These are phyloP conservation scores for Erythrophleum ivorense DNA, from an alignment of 331 rosid genomes.

Conservation along the genomic window DNA sequence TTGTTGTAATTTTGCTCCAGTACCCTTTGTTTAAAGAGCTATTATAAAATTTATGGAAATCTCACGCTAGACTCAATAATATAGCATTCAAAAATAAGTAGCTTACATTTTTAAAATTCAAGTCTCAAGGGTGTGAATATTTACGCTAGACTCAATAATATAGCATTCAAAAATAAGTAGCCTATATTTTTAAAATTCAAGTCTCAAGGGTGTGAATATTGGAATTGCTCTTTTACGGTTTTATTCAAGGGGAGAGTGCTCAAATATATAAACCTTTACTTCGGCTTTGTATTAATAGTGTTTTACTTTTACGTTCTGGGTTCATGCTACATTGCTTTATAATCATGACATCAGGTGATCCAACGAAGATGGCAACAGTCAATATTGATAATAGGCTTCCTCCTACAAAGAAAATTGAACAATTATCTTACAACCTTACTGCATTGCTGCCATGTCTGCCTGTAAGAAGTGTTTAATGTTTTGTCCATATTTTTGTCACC, in stretches of 20 bases:
- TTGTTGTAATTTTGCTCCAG: not conserved
- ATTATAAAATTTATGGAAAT: not conserved
- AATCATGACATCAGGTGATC: conserved; percentile 72
- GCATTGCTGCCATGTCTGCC: conserved; percentile 78
- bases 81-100: too few relatives aligned
- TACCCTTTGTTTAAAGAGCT: not conserved
- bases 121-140: too few relatives aligned
- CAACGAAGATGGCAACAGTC: conserved; percentile 85
- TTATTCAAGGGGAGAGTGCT: not conserved
- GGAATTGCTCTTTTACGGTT: not conserved
- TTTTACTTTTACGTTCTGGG: not conserved
- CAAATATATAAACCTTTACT: not conserved
- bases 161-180: not conserved
- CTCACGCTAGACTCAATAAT: not conserved
- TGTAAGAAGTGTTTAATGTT: conserved; percentile 61
- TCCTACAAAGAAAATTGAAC: conserved; percentile 55
- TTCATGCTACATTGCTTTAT: conserved; percentile 7
- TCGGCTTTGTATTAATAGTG: not conserved
- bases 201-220: not conserved
- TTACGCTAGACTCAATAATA: too few relatives aligned
- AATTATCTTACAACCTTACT: conserved; percentile 62
- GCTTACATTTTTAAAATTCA: too few relatives aligned
- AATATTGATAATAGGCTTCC: conserved; percentile 61
- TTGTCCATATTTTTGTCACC: not conserved
- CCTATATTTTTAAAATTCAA: not conserved